A percentile compares a stretch with the other conserved stretches of the same genome.
These are phyloP conservation scores for Malbranchea zuffiana DNA, from an alignment of 2,329 filamentous ascomycete species.

Conservation along the genomic window DNA sequence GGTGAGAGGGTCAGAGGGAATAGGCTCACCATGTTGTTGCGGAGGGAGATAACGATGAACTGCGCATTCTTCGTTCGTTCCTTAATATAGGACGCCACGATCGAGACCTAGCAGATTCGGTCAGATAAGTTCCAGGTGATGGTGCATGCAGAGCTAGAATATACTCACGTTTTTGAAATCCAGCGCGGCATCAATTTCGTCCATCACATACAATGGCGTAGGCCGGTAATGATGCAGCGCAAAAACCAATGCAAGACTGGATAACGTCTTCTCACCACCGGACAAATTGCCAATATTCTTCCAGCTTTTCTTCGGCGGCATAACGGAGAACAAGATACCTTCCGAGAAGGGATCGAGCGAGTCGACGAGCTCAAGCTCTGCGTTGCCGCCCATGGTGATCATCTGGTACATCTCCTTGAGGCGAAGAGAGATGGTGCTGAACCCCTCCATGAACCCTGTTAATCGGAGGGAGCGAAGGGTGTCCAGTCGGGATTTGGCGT, in stretches of 20 bases:
- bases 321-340: constrained; percentile 92
- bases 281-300: constrained; percentile 96
- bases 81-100: constrained; percentile 98
- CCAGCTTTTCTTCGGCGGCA: constrained; percentile 99
- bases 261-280: constrained; percentile 94
- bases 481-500: constrained; percentile 83
- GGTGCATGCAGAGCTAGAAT: neutral
- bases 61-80: constrained; percentile 98
- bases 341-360: constrained; percentile 93
- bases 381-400: constrained; percentile 99
- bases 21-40: constrained; percentile 74
- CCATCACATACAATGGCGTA: constrained; percentile 97
- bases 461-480: constrained; percentile 80
- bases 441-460: constrained; percentile 97
- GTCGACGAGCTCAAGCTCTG: constrained; percentile 93
- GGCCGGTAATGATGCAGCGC: constrained; percentile 96
- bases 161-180: constrained; percentile 90
- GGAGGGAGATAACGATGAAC: constrained; percentile 93
- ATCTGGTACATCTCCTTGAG: constrained; percentile 99
- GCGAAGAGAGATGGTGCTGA: constrained; percentile 82
- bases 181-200: constrained; percentile 95
- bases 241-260: constrained; percentile 89
- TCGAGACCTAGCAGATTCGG: constrained; percentile 59
- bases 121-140: neutral
- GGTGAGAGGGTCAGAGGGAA: neutral